Evolutionary conservation across 2,329 filamentous ascomycete genomes (phyloP).

Genomic region (Ceratocystis variospora): DNA sequence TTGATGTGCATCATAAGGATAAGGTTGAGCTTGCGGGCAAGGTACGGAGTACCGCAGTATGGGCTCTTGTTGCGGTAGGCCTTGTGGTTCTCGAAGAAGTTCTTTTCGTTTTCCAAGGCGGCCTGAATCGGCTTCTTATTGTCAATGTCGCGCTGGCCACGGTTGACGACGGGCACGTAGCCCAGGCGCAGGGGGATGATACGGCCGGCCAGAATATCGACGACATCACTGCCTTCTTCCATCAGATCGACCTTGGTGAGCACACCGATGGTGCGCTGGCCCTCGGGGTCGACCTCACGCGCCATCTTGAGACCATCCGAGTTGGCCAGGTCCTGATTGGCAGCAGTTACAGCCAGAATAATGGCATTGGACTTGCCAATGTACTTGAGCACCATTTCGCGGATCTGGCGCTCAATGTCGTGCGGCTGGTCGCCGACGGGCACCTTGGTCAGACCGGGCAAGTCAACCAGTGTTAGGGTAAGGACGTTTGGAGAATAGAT

Average conservation of each 20-base stretch:
- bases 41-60: constrained; percentile 94
- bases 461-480: constrained; percentile 87
- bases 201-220: constrained; percentile 93
- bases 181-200: constrained; percentile 91
- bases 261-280: constrained; percentile 94
- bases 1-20: constrained; percentile 99
- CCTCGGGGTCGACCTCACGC: constrained; percentile 91
- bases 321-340: constrained; percentile 96
- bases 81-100: constrained; percentile 97
- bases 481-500: constrained; percentile 98
- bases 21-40: constrained; percentile 91
- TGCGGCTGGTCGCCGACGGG: constrained; percentile 91
- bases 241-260: constrained; percentile 98
- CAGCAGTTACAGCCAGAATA: constrained; percentile 87
- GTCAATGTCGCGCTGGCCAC: constrained; percentile 95
- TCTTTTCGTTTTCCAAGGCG: constrained; percentile 84
- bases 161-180: constrained; percentile 95
- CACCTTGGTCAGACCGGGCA: constrained; percentile 92
- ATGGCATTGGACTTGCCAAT: constrained; percentile 98
- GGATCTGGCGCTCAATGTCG: constrained; percentile 93
- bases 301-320: constrained; percentile 95
- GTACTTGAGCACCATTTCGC: constrained; percentile 96
- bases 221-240: constrained; percentile 96
- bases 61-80: constrained; percentile 97
- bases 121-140: constrained; percentile 90